A percentile compares a stretch with the other conserved stretches of the same genome.
Evolutionary conservation across 2,329 filamentous ascomycete genomes (phyloP).

Genomic region (Nothophaeocryptopus gaeumannii): DNA sequence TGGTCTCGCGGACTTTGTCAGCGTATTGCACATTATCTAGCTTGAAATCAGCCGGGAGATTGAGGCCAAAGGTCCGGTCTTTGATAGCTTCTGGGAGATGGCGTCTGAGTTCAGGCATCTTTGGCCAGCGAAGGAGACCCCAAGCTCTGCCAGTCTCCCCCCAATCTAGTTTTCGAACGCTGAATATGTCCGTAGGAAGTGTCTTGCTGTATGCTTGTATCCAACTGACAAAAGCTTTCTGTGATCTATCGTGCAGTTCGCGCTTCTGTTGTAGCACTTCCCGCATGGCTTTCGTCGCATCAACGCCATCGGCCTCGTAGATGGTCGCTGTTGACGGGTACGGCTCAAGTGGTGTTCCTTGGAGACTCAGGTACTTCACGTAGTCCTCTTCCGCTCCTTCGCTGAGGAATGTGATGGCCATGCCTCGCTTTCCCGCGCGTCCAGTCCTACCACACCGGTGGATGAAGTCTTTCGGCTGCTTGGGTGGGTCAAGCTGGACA

Average conservation of each 20-base stretch:
- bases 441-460: constrained; percentile 64
- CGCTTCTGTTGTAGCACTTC: constrained; percentile 58
- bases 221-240: constrained; percentile 91
- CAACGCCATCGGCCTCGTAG: constrained; percentile 56
- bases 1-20: constrained; percentile 45
- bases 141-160: constrained; percentile 74
- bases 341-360: constrained; percentile 33
- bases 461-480: constrained; percentile 81
- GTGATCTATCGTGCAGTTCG: constrained; percentile 78
- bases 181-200: constrained; percentile 87
- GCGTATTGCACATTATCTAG: constrained; percentile 44
- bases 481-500: constrained; percentile 79
- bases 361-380: constrained; percentile 67
- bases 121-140: constrained; percentile 81
- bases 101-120: constrained; percentile 76
- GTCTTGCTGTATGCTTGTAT: constrained; percentile 89
- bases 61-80: constrained; percentile 42
- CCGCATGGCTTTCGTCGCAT: constrained; percentile 61
- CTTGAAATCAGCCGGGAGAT: constrained; percentile 34
- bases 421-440: constrained; percentile 65
- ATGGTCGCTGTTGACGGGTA: constrained; percentile 48
- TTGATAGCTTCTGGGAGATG: constrained; percentile 38
- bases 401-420: constrained; percentile 82
- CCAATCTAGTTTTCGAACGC: constrained; percentile 80
- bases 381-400: constrained; percentile 88